Percentiles rank a stretch among this genome's conserved stretches.
These are phyloP conservation scores for Datisca glomerata DNA, from an alignment of 306 rosid species.

Conservation along the genomic window DNA sequence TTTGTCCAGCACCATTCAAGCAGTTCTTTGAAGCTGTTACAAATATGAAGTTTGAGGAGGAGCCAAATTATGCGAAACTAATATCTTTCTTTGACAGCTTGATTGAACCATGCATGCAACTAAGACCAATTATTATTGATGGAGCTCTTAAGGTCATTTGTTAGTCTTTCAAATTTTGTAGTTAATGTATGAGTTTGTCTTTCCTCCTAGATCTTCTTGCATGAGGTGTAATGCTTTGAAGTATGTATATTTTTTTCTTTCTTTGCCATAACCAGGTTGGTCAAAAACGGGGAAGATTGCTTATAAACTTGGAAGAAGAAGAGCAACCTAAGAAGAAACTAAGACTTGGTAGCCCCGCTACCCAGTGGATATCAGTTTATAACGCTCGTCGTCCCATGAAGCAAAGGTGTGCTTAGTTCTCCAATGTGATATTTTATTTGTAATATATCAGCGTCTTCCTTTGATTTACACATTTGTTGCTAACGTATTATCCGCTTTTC, in stretches of 20 bases:
- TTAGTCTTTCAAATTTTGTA: background rate
- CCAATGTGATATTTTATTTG: constrained; percentile 4
- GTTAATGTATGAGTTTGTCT: background rate
- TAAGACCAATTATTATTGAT: constrained; percentile 81
- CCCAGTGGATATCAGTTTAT: constrained; percentile 93
- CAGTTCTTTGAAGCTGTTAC: constrained; percentile 84
- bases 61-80: constrained; percentile 82
- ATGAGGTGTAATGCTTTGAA: background rate
- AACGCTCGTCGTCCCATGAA: constrained; percentile 95
- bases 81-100: constrained; percentile 72
- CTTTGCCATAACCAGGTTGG: constrained; percentile 49
- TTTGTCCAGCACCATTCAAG: constrained; percentile 79
- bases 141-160: constrained; percentile 77
- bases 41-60: constrained; percentile 85
- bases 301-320: constrained; percentile 73
- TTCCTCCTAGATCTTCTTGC: background rate
- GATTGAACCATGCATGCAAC: constrained; percentile 57
- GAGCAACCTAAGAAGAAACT: constrained; percentile 95
- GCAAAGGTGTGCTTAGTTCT: constrained; percentile 50
- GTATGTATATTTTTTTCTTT: constrained; percentile 2
- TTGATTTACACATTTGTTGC: no score
- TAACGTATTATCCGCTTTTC: no score
- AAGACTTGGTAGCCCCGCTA: constrained; percentile 82
- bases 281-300: constrained; percentile 75
- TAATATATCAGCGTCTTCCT: no score